These are phyloP conservation scores for Serendipita sp. DNA, from an alignment of 768 basidiomycete species.

Conservation along the genomic window DNA sequence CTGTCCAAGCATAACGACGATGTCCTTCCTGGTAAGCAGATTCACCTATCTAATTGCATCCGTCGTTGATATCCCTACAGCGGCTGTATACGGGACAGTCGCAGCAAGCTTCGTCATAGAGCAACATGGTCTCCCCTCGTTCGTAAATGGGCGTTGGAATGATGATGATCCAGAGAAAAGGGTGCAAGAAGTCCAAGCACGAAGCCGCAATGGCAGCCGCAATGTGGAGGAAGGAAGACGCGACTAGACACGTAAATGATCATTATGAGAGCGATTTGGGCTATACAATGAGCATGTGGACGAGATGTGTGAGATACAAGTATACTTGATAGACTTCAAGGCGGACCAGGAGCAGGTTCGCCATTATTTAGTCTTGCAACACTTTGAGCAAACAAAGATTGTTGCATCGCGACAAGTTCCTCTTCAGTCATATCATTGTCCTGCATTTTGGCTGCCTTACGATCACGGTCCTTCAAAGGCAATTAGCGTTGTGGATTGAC, in stretches of 20 bases:
- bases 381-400: conserved; percentile 84
- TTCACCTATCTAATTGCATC: conserved; percentile 11
- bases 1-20: conserved; percentile 38
- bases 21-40: conserved; percentile 43
- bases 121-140: conserved; percentile 54
- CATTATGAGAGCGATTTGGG: background rate
- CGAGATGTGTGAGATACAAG: background rate
- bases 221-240: background rate
- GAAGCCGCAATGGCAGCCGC: background rate
- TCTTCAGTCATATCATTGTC: conserved; percentile 82
- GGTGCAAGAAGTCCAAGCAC: conserved; percentile 24
- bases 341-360: background rate
- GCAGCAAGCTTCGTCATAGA: conserved; percentile 75
- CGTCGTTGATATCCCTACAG: conserved; percentile 22
- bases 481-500: conserved; percentile 4
- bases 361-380: conserved; percentile 21
- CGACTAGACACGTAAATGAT: background rate
- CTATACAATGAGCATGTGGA: conserved; percentile 2
- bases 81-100: conserved; percentile 56
- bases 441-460: conserved; percentile 81
- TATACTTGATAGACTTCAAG: background rate
- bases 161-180: conserved; percentile 45
- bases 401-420: conserved; percentile 75
- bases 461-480: conserved; percentile 57
- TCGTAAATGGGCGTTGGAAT: conserved; percentile 44